Evolutionary conservation across 495 filamentous ascomycete species (phyloP).

Genomic region (Eremomyces bilateralis): DNA sequence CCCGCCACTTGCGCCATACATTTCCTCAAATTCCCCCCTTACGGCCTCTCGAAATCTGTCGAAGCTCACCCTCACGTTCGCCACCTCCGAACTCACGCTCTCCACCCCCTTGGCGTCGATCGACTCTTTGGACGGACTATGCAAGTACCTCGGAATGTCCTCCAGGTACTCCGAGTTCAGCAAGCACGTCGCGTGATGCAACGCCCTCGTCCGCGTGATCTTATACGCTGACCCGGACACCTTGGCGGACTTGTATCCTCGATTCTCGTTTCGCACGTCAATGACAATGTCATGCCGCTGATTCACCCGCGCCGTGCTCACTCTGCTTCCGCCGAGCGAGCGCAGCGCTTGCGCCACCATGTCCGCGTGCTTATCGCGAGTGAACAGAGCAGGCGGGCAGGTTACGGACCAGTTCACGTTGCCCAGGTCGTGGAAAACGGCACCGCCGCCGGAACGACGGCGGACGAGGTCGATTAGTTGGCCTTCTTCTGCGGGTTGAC

Average conservation of each 20-base stretch:
- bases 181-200: slow-evolving; percentile 87
- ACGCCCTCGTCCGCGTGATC: slow-evolving; percentile 47
- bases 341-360: slow-evolving; percentile 71
- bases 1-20: slow-evolving; percentile 29
- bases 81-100: slow-evolving; percentile 67
- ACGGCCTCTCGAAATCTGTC: slow-evolving; percentile 13
- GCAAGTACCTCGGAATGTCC: slow-evolving; percentile 39
- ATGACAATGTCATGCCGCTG: slow-evolving; percentile 85
- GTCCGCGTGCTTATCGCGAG: slow-evolving; percentile 67
- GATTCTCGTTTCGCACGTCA: slow-evolving; percentile 20
- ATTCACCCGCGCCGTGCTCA: slow-evolving; percentile 43
- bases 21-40: slow-evolving; percentile 24
- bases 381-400: slow-evolving; percentile 49
- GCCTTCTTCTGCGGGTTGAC: slow-evolving; percentile 15
- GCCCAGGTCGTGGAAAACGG: slow-evolving; percentile 79
- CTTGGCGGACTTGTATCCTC: slow-evolving; percentile 27
- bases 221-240: slow-evolving; percentile 89
- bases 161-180: slow-evolving; percentile 48
- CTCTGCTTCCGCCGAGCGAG: slow-evolving; percentile 29
- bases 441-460: slow-evolving; percentile 68
- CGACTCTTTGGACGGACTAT: slow-evolving; percentile 48
- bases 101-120: slow-evolving; percentile 75
- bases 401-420: slow-evolving; percentile 92
- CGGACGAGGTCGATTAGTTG: slow-evolving; percentile 56
- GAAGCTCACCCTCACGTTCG: slow-evolving; percentile 39